phyloP scores from a whole-genome alignment of 176 grass and related monocot genomes.

The Oryza officinalis region DNA sequence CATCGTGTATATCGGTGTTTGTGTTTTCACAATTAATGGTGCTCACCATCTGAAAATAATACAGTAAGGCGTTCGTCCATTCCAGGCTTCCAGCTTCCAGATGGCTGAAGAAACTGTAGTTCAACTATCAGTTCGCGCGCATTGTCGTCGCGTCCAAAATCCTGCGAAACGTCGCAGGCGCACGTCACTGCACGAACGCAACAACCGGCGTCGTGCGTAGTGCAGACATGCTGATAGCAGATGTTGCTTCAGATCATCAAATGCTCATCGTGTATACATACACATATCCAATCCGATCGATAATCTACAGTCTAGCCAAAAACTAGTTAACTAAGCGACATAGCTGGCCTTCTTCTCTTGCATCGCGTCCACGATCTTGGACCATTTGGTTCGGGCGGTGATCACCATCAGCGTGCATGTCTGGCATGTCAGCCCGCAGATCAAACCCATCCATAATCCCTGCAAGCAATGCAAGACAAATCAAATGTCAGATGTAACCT shows the following conservation, averaged over 20 bases:
- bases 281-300: not conserved
- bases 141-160: not conserved
- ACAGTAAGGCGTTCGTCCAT: too few relatives aligned
- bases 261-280: not conserved
- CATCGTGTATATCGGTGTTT: too few relatives aligned
- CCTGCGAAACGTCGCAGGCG: too few relatives aligned
- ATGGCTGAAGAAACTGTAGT: too few relatives aligned
- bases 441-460: slow-evolving; percentile 80
- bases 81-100: too few relatives aligned
- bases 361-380: slow-evolving; percentile 41
- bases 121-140: too few relatives aligned
- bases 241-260: not conserved
- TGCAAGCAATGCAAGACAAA: not conserved
- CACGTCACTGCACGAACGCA: not conserved
- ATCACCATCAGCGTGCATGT: slow-evolving; percentile 54
- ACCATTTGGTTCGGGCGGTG: slow-evolving; percentile 69
- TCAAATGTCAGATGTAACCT: not conserved
- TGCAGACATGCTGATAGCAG: too few relatives aligned
- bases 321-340: slow-evolving; percentile 7
- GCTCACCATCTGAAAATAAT: too few relatives aligned
- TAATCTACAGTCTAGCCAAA: not conserved
- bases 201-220: not conserved
- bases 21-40: too few relatives aligned
- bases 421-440: slow-evolving; percentile 70
- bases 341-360: slow-evolving; percentile 39